These are phyloP conservation scores for Lagenidium sp. DNA, from an alignment of 352 stramenopile genomes.

Conservation along the genomic window DNA sequence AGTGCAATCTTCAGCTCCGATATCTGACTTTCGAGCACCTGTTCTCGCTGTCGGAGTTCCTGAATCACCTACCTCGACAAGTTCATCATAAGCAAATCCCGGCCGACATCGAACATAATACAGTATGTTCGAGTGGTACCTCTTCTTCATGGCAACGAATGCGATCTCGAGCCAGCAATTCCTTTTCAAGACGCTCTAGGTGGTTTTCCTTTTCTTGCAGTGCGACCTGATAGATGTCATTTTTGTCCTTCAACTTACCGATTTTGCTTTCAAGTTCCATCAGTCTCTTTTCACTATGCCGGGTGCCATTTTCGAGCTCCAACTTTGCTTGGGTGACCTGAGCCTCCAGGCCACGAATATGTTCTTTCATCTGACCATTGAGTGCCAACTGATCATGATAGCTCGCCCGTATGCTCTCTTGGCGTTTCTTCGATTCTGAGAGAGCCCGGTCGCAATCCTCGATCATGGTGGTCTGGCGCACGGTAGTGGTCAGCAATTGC, in stretches of 20 bases:
- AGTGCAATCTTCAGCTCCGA: conserved; percentile 41
- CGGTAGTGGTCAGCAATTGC: conserved; percentile 45
- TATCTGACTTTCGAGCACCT: conserved; percentile 38
- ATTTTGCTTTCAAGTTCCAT: conserved; percentile 28
- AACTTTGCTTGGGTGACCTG: conserved; percentile 18
- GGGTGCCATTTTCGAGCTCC: conserved; percentile 10
- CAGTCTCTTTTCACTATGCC: conserved; percentile 17
- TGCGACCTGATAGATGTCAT: conserved; percentile 23
- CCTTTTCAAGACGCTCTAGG: conserved; percentile 29
- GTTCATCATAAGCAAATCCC: background rate
- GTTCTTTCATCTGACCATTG: conserved; percentile 17
- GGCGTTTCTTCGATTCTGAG: conserved; percentile 28
- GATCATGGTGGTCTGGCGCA: conserved; percentile 59
- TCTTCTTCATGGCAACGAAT: conserved; percentile 34
- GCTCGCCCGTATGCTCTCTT: conserved; percentile 17
- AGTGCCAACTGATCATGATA: conserved; percentile 39
- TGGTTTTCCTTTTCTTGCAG: conserved; percentile 41
- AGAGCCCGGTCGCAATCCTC: conserved; percentile 63
- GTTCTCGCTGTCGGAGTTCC: conserved; percentile 37
- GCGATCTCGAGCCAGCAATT: conserved; percentile 23
- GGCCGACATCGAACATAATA: too few species aligned
- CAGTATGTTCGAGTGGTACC: too few species aligned
- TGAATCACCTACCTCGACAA: conserved; percentile 21
- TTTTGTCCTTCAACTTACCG: conserved; percentile 26
- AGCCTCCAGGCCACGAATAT: conserved; percentile 26